Evolutionary conservation across 2,329 filamentous ascomycete genomes (phyloP).

Genomic region (Thielaviopsis musarum): DNA sequence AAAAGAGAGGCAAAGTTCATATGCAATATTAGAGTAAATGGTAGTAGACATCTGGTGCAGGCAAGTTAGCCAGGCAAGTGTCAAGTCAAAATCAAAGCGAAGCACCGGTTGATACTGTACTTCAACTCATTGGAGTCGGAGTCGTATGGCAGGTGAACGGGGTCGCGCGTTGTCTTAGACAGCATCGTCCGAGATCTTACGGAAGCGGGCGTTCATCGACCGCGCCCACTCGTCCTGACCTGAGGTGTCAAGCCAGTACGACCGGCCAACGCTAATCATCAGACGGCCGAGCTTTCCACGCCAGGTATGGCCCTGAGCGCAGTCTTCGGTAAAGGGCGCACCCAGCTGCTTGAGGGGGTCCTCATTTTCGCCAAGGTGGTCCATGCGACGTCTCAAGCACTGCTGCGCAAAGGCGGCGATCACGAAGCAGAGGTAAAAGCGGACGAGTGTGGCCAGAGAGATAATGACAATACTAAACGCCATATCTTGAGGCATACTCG

Average conservation of each 20-base stretch:
- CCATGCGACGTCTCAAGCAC: constrained; percentile 50
- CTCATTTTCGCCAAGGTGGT: constrained; percentile 10
- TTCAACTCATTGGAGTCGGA: neutral
- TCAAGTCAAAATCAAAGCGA: neutral
- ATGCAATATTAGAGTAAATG: constrained; percentile 3
- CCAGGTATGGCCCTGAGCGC: constrained; percentile 65
- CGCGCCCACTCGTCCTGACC: constrained; percentile 53
- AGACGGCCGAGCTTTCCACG: constrained; percentile 59
- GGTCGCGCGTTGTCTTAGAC: constrained; percentile 4
- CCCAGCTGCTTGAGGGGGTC: constrained; percentile 10
- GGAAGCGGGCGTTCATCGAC: constrained; percentile 13
- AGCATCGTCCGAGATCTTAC: constrained; percentile 11
- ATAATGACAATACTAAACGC: constrained; percentile 66
- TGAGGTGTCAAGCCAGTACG: constrained; percentile 65
- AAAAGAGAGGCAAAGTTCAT: constrained; percentile 1
- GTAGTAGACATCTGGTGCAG: neutral
- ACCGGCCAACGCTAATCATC: constrained; percentile 57
- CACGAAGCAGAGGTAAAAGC: constrained; percentile 70
- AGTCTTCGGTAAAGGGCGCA: constrained; percentile 51
- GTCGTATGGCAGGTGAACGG: neutral
- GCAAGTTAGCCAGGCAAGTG: neutral
- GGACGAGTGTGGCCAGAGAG: constrained; percentile 52
- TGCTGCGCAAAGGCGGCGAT: constrained; percentile 70
- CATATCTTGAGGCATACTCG: constrained; percentile 35
- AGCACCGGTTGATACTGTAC: neutral